phyloP scores from a whole-genome alignment of 352 stramenopile species.

The Globisporangium acanthophoron region DNA sequence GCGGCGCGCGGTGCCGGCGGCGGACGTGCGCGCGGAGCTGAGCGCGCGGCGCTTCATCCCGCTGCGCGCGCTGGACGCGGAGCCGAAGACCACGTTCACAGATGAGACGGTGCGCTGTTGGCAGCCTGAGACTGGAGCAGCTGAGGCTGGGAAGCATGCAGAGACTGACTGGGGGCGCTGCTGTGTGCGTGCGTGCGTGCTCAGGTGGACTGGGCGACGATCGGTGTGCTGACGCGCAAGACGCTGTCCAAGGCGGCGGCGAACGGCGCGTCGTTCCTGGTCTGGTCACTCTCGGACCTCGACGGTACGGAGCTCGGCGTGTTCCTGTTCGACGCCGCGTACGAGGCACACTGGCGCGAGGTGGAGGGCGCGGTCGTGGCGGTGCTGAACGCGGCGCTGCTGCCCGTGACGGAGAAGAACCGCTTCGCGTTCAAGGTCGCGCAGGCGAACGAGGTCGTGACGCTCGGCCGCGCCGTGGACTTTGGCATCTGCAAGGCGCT shows the following conservation, averaged over 20 bases:
- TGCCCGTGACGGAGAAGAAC: slow-evolving; percentile 66
- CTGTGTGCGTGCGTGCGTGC: slow-evolving; percentile 15
- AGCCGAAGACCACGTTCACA: slow-evolving; percentile 45
- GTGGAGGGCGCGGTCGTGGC: slow-evolving; percentile 58
- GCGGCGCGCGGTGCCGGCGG: slow-evolving; percentile 39
- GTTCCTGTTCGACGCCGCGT: slow-evolving; percentile 75
- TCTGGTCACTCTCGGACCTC: slow-evolving; percentile 75
- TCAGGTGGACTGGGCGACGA: slow-evolving; percentile 77
- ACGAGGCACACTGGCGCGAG: slow-evolving; percentile 62
- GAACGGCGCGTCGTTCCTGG: slow-evolving; percentile 72
- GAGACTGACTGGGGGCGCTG: too few species aligned
- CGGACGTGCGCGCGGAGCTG: slow-evolving; percentile 55
- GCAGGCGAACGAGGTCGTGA: slow-evolving; percentile 51
- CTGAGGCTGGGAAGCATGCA: too few species aligned
- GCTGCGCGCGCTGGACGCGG: slow-evolving; percentile 48
- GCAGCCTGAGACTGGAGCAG: too few species aligned
- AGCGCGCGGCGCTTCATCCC: slow-evolving; percentile 60
- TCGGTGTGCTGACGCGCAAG: slow-evolving; percentile 69
- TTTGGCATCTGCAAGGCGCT: slow-evolving; percentile 79
- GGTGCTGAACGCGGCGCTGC: slow-evolving; percentile 58
- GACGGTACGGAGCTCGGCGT: slow-evolving; percentile 58
- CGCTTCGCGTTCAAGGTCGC: slow-evolving; percentile 76
- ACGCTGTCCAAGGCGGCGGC: slow-evolving; percentile 59
- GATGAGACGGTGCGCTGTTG: slow-evolving; percentile 33
- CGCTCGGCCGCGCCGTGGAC: slow-evolving; percentile 54